Conservation (phyloP, 2,329 filamentous ascomycete species). For the Bipolaris bicolor region DNA sequence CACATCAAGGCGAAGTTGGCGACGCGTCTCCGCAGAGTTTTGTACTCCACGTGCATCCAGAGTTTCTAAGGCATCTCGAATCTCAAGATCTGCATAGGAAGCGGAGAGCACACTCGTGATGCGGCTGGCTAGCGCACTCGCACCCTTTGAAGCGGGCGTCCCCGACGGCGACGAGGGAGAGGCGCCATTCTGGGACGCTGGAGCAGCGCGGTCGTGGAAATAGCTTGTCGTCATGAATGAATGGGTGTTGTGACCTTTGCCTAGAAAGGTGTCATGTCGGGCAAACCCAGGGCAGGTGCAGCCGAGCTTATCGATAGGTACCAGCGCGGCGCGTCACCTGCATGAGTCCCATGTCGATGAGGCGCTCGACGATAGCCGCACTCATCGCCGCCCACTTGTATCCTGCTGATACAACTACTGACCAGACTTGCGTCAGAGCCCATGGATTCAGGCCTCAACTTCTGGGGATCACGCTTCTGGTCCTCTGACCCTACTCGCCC, state of each 20-base stretch:
- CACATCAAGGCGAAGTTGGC: slow-evolving; percentile 79
- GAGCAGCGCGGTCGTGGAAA: slow-evolving; percentile 40
- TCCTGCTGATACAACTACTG: slow-evolving; percentile 29
- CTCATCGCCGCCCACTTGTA: slow-evolving; percentile 15
- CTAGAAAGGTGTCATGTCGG: slow-evolving; percentile 21
- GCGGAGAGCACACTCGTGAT: slow-evolving; percentile 85
- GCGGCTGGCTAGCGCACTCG: slow-evolving; percentile 77
- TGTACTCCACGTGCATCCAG: slow-evolving; percentile 73
- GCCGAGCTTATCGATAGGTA: slow-evolving; percentile 36
- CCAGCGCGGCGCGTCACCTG: slow-evolving; percentile 31
- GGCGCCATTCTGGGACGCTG: slow-evolving; percentile 35
- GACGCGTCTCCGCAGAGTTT: slow-evolving; percentile 79
- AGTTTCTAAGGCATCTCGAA: slow-evolving; percentile 80
- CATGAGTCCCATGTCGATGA: slow-evolving; percentile 22
- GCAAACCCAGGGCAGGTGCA: slow-evolving; percentile 25
- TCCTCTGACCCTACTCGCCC: slow-evolving; percentile 23
- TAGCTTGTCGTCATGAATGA: slow-evolving; percentile 39
- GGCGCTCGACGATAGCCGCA: slow-evolving; percentile 30
- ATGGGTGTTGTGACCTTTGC: slow-evolving; percentile 21
- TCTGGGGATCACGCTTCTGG: slow-evolving; percentile 26
- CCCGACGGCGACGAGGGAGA: slow-evolving; percentile 37
- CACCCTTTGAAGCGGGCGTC: slow-evolving; percentile 38
- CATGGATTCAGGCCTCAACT: slow-evolving; percentile 29
- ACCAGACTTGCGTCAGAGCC: slow-evolving; percentile 22
- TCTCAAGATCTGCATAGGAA: slow-evolving; percentile 91